A percentile compares a stretch with the other conserved stretches of the same genome.
Evolutionary conservation across 192 early-diverging fungal species (phyloP).

Genomic region (Helicostylum pulchrum): DNA sequence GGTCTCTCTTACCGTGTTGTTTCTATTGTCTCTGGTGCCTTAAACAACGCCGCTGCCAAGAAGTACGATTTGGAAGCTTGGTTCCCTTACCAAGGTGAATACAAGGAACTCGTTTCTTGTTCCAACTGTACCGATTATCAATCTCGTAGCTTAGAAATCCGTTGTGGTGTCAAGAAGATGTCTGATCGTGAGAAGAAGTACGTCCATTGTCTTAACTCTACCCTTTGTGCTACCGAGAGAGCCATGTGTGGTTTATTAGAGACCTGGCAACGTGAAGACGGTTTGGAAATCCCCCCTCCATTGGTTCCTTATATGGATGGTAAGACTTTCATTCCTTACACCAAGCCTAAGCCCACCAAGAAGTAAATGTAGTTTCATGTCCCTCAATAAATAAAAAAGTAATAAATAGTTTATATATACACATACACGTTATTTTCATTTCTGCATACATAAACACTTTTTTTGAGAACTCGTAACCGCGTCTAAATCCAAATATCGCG

Average conservation of each 20-base stretch:
- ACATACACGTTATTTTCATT: too few relatives aligned
- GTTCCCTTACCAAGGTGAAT: constrained; percentile 98
- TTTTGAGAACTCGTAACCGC: too few relatives aligned
- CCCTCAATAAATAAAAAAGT: too few relatives aligned
- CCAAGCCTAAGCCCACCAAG: constrained; percentile 39
- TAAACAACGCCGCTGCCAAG: constrained; percentile 98
- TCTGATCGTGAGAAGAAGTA: constrained; percentile 92
- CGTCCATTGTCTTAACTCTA: constrained; percentile 97
- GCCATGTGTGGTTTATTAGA: constrained; percentile 94
- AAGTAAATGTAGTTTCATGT: constrained; percentile 5
- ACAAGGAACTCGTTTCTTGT: constrained; percentile 98
- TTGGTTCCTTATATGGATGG: constrained; percentile 94
- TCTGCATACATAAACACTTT: too few relatives aligned
- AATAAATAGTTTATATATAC: too few relatives aligned
- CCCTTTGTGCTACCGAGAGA: constrained; percentile 92
- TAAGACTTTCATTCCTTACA: constrained; percentile 87
- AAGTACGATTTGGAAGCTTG: constrained; percentile 99
- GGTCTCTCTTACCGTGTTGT: constrained; percentile 94
- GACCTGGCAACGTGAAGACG: constrained; percentile 93
- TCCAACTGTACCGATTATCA: constrained; percentile 99
- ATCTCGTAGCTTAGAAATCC: constrained; percentile 90
- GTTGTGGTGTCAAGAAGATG: constrained; percentile 96
- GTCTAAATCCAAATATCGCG: too few relatives aligned
- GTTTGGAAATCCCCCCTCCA: constrained; percentile 81
- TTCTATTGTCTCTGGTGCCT: constrained; percentile 93